Evolutionary conservation across 805 yeast species (phyloP).

Genomic region (Huiozyma naganishii): DNA sequence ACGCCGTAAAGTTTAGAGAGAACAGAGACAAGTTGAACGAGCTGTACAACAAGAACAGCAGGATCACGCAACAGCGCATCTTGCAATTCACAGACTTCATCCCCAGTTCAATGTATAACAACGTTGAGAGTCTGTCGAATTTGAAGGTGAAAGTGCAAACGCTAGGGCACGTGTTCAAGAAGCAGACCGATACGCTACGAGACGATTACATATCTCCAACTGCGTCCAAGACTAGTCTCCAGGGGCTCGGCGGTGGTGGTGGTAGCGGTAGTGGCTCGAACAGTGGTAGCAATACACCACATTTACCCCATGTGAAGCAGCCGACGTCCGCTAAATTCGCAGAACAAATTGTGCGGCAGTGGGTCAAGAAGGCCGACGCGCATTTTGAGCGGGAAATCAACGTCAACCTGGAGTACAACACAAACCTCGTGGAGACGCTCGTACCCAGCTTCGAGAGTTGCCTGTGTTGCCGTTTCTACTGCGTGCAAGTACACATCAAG

Average conservation of each 20-base stretch:
- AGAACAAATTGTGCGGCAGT: constrained; percentile 12
- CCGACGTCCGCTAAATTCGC: constrained; percentile 11
- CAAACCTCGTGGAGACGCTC: constrained; percentile 31
- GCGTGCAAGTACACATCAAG: constrained; percentile 32
- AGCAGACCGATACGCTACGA: constrained; percentile 18
- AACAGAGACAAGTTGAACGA: constrained; percentile 14
- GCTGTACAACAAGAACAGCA: constrained; percentile 15
- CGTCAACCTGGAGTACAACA: constrained; percentile 9
- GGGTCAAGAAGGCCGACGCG: constrained; percentile 24
- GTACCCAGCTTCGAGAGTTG: constrained; percentile 40
- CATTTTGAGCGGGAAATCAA: constrained; percentile 25
- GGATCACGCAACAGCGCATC: constrained; percentile 8
- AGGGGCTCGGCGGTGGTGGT: neutral
- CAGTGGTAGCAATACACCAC: constrained; percentile 1
- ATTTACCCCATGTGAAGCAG: no score
- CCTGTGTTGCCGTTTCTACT: constrained; percentile 36
- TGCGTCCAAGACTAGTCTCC: neutral
- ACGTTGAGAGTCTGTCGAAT: constrained; percentile 24
- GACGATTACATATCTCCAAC: constrained; percentile 4
- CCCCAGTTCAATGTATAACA: constrained; percentile 16
- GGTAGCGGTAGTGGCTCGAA: neutral
- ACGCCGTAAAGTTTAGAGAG: constrained; percentile 11
- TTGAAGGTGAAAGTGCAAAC: constrained; percentile 10
- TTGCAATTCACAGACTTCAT: constrained; percentile 22
- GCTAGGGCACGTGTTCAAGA: constrained; percentile 18